Conservation (phyloP, 352 stramenopile species). For the Globisporangium nunn region DNA sequence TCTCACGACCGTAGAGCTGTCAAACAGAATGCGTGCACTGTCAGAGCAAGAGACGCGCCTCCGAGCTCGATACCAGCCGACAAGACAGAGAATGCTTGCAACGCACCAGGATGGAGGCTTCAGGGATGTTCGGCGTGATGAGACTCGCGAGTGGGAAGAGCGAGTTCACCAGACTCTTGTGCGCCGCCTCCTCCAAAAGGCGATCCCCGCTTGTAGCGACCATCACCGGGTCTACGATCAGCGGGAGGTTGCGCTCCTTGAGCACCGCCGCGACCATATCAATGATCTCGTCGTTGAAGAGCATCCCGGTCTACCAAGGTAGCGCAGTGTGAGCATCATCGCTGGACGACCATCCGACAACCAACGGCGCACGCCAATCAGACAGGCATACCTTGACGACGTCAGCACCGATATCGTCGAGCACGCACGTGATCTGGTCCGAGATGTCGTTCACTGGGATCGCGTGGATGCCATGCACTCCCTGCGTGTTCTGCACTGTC, state of each 20-base stretch:
- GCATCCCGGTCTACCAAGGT: constrained; percentile 78
- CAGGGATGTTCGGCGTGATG: constrained; percentile 93
- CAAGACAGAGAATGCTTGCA: neutral
- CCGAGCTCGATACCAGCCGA: neutral
- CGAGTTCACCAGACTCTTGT: constrained; percentile 54
- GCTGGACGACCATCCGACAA: neutral
- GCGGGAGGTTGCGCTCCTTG: constrained; percentile 25
- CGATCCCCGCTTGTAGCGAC: constrained; percentile 85
- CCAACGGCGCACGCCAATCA: neutral
- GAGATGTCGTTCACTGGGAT: constrained; percentile 59
- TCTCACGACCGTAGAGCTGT: constrained; percentile 31
- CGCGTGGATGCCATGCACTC: constrained; percentile 41
- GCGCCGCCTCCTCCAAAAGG: constrained; percentile 73
- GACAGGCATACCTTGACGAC: constrained; percentile 71
- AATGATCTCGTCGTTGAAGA: constrained; percentile 80
- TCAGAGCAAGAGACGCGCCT: neutral
- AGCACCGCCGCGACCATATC: constrained; percentile 58
- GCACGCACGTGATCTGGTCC: constrained; percentile 82
- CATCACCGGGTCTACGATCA: constrained; percentile 94
- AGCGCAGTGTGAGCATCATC: neutral
- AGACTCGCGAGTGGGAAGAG: constrained; percentile 87
- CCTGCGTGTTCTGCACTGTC: constrained; percentile 82
- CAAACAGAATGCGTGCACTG: neutral
- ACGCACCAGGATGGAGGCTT: constrained; percentile 83
- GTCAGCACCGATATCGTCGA: constrained; percentile 79